phyloP scores from a whole-genome alignment of 176 grass and related monocot species.

The Luzula sylvatica region DNA sequence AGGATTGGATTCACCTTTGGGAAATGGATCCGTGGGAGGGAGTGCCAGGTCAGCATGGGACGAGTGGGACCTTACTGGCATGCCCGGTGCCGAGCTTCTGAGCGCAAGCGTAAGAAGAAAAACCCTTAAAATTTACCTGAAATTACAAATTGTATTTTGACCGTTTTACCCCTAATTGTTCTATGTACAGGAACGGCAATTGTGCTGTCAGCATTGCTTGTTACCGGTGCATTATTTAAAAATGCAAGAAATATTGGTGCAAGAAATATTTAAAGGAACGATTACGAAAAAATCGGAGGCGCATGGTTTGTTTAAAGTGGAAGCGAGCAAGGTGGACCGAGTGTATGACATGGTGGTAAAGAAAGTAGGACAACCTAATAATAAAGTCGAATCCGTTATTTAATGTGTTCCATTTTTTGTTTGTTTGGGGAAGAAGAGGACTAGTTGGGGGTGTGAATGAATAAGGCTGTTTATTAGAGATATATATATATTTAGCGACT shows the following conservation, averaged over 20 bases:
- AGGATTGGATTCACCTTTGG: conserved; percentile 40
- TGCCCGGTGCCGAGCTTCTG: conserved; percentile 78
- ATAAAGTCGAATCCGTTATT: neutral
- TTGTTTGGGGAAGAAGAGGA: too few relatives aligned
- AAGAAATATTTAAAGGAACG: conserved; percentile 82
- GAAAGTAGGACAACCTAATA: conserved; percentile 67
- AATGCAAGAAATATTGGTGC: conserved; percentile 76
- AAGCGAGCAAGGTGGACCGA: conserved; percentile 61
- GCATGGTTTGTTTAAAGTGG: conserved; percentile 74
- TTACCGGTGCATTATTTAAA: conserved; percentile 71
- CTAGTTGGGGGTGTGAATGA: too few relatives aligned
- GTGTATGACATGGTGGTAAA: conserved; percentile 84
- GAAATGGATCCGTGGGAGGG: conserved; percentile 28
- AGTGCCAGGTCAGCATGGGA: conserved; percentile 47
- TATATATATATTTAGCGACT: too few relatives aligned
- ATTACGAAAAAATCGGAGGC: conserved; percentile 77
- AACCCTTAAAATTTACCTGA: neutral
- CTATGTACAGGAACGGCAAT: conserved; percentile 57
- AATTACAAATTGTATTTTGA: conserved; percentile 9
- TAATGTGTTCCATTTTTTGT: too few relatives aligned
- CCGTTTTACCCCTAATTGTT: neutral
- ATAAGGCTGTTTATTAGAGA: too few relatives aligned
- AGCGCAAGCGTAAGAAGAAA: conserved; percentile 50
- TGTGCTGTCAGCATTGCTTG: conserved; percentile 75
- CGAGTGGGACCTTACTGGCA: conserved; percentile 87